Percentiles rank a stretch among this genome's conserved stretches.
These are phyloP conservation scores for Boletus insuetus DNA, from an alignment of 768 basidiomycete species.

Conservation along the genomic window DNA sequence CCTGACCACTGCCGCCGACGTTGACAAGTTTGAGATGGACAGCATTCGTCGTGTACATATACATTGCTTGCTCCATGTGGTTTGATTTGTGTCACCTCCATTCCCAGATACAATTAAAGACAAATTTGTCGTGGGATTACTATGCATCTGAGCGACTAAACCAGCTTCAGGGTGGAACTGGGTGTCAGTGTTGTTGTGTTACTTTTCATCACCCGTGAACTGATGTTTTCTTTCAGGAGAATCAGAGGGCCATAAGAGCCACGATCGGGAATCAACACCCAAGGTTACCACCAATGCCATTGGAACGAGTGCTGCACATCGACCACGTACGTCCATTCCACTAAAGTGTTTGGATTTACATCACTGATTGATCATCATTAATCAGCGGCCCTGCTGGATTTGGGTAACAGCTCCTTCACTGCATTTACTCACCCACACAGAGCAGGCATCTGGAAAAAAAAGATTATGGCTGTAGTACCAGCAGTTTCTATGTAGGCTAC, in stretches of 20 bases:
- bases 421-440: constrained; percentile 84
- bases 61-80: neutral
- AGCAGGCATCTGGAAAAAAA: no score
- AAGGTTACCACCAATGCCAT: constrained; percentile 38
- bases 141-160: constrained; percentile 49
- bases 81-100: neutral
- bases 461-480: no score
- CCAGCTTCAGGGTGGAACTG: constrained; percentile 45
- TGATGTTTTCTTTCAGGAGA: constrained; percentile 29
- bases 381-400: constrained; percentile 69
- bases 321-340: constrained; percentile 40
- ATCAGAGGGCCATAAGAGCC: constrained; percentile 52
- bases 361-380: constrained; percentile 1
- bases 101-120: constrained; percentile 59
- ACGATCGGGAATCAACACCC: constrained; percentile 62
- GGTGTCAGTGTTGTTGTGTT: constrained; percentile 48
- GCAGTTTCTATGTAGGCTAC: no score
- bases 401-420: constrained; percentile 88
- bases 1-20: constrained; percentile 78
- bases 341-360: neutral
- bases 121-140: constrained; percentile 54
- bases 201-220: neutral
- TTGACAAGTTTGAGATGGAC: constrained; percentile 85
- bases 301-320: constrained; percentile 39
- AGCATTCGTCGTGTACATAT: constrained; percentile 64